These are phyloP conservation scores for Fremontodendron californicum DNA, from an alignment of 345 rosid species.

Conservation along the genomic window DNA sequence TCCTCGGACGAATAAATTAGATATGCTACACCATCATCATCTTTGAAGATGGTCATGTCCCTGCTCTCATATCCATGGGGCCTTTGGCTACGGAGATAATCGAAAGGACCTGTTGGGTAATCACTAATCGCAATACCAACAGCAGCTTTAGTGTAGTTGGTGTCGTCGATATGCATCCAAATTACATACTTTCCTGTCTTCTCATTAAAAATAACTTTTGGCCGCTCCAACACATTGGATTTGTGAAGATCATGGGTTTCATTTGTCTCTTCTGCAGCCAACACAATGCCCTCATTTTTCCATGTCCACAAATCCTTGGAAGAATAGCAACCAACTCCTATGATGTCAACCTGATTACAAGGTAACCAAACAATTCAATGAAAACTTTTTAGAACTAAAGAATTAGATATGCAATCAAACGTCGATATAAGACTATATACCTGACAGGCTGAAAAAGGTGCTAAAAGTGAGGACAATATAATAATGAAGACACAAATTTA, in stretches of 20 bases:
- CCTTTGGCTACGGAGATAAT: conserved; percentile 62
- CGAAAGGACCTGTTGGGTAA: conserved; percentile 78
- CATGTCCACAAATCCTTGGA: conserved; percentile 90
- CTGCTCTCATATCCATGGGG: conserved; percentile 89
- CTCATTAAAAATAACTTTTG: conserved; percentile 81
- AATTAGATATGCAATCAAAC: background rate
- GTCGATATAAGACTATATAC: too few relatives aligned
- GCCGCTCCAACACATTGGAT: conserved; percentile 88
- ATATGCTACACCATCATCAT: conserved; percentile 75
- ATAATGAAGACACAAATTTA: too few relatives aligned
- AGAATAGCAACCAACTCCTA: conserved; percentile 95
- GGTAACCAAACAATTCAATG: conserved; percentile 2
- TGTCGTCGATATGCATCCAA: conserved; percentile 98
- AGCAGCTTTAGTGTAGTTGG: conserved; percentile 90
- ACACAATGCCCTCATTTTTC: conserved; percentile 86
- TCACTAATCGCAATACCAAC: conserved; percentile 82
- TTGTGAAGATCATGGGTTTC: conserved; percentile 77
- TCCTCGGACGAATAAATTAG: conserved; percentile 77
- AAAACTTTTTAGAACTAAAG: background rate
- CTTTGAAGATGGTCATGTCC: conserved; percentile 92
- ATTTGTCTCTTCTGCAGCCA: conserved; percentile 63
- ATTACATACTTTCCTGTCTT: conserved; percentile 73
- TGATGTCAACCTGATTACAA: conserved; percentile 73
- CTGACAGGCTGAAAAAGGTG: background rate
- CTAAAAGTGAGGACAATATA: background rate